Base-by-base conservation (phyloP, 2,329 filamentous ascomycete species). In the Leptographium wingfieldii region DNA sequence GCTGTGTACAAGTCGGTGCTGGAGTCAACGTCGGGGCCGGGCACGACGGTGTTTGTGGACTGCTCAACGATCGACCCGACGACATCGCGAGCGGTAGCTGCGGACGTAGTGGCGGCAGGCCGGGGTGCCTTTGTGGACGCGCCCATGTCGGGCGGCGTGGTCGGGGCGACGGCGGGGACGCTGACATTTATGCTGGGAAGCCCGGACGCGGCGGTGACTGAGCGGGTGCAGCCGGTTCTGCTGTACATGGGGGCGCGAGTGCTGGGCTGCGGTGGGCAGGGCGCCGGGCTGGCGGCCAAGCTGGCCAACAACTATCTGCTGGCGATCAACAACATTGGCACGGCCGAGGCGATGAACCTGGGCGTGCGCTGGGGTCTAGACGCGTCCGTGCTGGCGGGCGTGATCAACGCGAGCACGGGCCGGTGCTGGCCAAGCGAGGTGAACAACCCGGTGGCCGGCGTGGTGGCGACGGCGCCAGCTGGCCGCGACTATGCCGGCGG, bases 271-370 rank as follows among this genome's bases (percentile, higher is more conserved):
- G 94, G 94, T 4, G 78, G 78, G 0, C 91, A 95, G 65, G 92
- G 91, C 12, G 83, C 89, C 2, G 94, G 94, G 0, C 80, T 99
- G 1, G 88, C 90, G 12, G 94, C 88, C 48, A 99, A 99, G 75
- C 80, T 99, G 38, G 92, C 92, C 58, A 99, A 99, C 76, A 99
- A 99, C 73, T 99, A 99, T 72, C 82, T 97, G 33, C 79, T 99
- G 3, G 92, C 92, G 4, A 84, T 97, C 66, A 95, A 91, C 77
- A 99, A 99, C 73, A 91, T 86, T 61, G 83, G 81, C 5, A 83
- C 82, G 2, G 81, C 82, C 5, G 83, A 86, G 69, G 82, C 83
- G 25, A 85, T 86, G 82, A 82, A 84, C 66, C 71, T 86, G 27
- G 83, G 83, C n/a, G 77, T 84, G 56, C 74, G 73, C 61, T 82